These are phyloP conservation scores for Digitaria exilis DNA, from an alignment of 202 grass and related monocot genomes.

Conservation along the genomic window DNA sequence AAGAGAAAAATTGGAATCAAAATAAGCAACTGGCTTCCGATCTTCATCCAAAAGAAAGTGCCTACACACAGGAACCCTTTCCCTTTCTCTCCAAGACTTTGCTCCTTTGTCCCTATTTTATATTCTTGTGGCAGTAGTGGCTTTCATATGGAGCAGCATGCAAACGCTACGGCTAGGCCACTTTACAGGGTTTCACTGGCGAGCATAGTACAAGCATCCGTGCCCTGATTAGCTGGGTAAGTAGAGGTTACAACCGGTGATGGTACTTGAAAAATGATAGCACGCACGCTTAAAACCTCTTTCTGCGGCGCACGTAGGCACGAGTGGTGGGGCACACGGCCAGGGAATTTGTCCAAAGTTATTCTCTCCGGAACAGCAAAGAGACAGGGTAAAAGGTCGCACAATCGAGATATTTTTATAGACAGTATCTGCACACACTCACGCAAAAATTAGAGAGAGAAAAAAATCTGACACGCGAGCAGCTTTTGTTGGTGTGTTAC, in stretches of 20 bases:
- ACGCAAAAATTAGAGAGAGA: not conserved
- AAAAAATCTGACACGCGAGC: constrained; percentile 6
- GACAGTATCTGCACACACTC: constrained; percentile 8
- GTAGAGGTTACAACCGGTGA: constrained; percentile 31
- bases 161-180: not conserved
- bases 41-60: not conserved
- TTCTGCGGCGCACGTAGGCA: constrained; percentile 5
- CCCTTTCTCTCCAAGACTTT: not conserved
- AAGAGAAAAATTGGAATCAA: constrained; percentile 38
- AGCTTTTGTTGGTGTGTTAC: constrained; percentile 48
- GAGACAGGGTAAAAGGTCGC: constrained; percentile 36
- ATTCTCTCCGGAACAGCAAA: constrained; percentile 32
- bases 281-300: not conserved
- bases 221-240: constrained; percentile 42
- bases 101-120: not conserved
- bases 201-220: not conserved
- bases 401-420: constrained; percentile 17
- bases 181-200: constrained; percentile 50
- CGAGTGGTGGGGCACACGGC: not conserved
- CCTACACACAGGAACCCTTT: not conserved
- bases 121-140: constrained; percentile 1
- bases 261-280: constrained; percentile 35
- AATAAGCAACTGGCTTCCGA: not conserved
- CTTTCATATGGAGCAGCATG: constrained; percentile 35
- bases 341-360: constrained; percentile 40